Base-by-base conservation (phyloP, 1,284 basidiomycete genomes). In the Puccinia horiana region DNA sequence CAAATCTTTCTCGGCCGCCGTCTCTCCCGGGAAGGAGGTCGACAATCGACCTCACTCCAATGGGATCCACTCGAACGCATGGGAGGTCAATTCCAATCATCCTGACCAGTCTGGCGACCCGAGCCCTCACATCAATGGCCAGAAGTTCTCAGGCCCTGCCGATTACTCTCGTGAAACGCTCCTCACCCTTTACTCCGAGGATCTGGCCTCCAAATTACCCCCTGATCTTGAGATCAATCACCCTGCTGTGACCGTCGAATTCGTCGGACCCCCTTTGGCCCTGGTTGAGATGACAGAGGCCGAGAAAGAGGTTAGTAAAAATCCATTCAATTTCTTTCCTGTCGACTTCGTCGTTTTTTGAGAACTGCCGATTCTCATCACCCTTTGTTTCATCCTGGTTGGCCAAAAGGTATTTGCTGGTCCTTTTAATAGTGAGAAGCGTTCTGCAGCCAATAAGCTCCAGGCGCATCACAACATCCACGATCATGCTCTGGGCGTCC, bases 111-210 rank as follows among this genome's bases (percentile, higher is more conserved):
- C 52, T 12, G 35, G 23, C 42, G 65, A 69, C 23, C 18, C 47
- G 8, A 32, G 5, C 35, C 73, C 44, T 40, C 73, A 56, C 2
- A n/a, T 37, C 32, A 75, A 79, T 32, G 77, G 67, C 49, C 49
- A 67, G 12, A 42, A 69, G 42, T 23, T 23, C 42, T 73, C 49
- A 26, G 18, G n/a, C 37, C 44, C 37, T 23, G 37, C 54, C 54
- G 78, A 81, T 40, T 81, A 81, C 47, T 81, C 78, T 44, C 65
- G 78, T 42, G 78, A 81, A 63, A 74, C 78, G 18, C 67, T 81
- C 47, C 42, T 81, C 26, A 74, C 73, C 70, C 54, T 81, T 12
- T 81, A 73, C 47, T 81, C 78, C 11, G 69, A 81, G 42, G 29
- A 54, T 23, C 40, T 73, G 70, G 78, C 78, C 35, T 29, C 37